Percentiles rank a stretch among this genome's conserved stretches.
Conservation (phyloP, 2,329 filamentous ascomycete species). For the Colletotrichum neosansevieriae region DNA sequence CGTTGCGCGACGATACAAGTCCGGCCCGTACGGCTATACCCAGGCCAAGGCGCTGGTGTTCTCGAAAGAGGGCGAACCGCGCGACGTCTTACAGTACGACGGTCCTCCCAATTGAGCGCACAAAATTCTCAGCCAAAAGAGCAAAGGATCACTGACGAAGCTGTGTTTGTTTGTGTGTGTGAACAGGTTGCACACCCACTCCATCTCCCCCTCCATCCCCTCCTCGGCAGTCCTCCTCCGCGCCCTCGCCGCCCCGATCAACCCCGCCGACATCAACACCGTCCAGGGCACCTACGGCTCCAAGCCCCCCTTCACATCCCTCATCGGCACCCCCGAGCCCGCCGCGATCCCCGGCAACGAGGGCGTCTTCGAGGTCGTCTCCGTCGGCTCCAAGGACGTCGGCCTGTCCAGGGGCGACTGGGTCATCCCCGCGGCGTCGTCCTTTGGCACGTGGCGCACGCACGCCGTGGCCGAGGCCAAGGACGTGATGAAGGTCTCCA, state of each 20-base stretch:
- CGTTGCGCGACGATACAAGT: slow-evolving; percentile 59
- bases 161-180: neutral
- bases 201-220: slow-evolving; percentile 80
- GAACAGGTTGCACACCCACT: slow-evolving; percentile 74
- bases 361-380: slow-evolving; percentile 90
- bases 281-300: slow-evolving; percentile 96
- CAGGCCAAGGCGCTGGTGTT: slow-evolving; percentile 87
- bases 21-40: slow-evolving; percentile 81
- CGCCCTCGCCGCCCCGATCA: slow-evolving; percentile 91
- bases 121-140: neutral
- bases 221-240: slow-evolving; percentile 77
- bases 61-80: slow-evolving; percentile 79
- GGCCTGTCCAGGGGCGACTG: slow-evolving; percentile 82
- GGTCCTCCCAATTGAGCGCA: neutral
- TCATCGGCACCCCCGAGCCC: slow-evolving; percentile 81
- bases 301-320: slow-evolving; percentile 80
- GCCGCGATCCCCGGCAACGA: slow-evolving; percentile 90
- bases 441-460: slow-evolving; percentile 95
- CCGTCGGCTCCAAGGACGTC: slow-evolving; percentile 69
- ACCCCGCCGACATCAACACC: slow-evolving; percentile 97
- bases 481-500: slow-evolving; percentile 77
- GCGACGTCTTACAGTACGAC: slow-evolving; percentile 73
- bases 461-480: slow-evolving; percentile 76
- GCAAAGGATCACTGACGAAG: slow-evolving; percentile 7
- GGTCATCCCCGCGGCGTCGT: slow-evolving; percentile 87